Conservation (phyloP, 78 protist species). For the Abeoforma whisleri region DNA sequence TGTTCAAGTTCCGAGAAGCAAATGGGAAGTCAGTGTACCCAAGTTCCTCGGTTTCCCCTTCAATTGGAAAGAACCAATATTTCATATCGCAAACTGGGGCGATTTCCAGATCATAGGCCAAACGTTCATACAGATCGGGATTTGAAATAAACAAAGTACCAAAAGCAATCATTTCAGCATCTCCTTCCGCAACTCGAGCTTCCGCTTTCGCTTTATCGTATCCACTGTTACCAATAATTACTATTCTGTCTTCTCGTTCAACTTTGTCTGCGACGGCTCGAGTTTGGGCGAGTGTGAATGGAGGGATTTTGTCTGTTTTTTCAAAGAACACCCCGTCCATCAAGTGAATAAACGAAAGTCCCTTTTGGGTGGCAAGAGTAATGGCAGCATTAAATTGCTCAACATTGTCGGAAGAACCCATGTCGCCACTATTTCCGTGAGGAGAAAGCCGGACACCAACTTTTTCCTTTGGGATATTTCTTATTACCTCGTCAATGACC, state of each 20-base stretch:
- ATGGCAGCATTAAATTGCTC: background rate
- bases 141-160: background rate
- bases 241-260: background rate
- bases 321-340: background rate
- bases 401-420: background rate
- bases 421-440: background rate
- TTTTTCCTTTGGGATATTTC: too few relatives aligned
- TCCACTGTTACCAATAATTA: background rate
- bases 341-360: background rate
- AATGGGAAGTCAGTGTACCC: too few relatives aligned
- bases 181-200: background rate
- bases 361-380: background rate
- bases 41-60: background rate
- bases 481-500: conserved; percentile 38
- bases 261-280: background rate
- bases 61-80: background rate
- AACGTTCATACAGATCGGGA: background rate
- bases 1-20: too few relatives aligned
- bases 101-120: background rate
- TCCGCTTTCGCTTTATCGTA: background rate
- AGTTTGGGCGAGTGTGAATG: background rate
- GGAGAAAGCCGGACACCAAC: conserved; percentile 12
- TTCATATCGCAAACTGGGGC: background rate
- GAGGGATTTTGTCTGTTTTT: background rate
- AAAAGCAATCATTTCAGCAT: conserved; percentile 18